phyloP scores from a whole-genome alignment of 768 basidiomycete genomes.

The Podaxis sp. region DNA sequence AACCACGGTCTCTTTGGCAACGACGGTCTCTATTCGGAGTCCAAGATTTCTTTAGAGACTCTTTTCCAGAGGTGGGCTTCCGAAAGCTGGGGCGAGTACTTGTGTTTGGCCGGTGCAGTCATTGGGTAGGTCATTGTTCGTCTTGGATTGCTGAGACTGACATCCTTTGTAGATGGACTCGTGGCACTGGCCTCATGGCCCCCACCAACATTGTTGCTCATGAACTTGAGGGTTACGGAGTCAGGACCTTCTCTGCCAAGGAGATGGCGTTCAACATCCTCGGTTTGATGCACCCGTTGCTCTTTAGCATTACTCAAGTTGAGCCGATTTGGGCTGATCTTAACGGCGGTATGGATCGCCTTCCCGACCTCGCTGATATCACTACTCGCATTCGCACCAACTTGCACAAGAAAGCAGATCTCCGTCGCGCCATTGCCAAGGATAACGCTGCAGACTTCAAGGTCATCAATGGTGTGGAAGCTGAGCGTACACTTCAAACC shows the following conservation, averaged over 20 bases:
- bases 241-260: conserved; percentile 98
- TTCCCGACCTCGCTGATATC: conserved; percentile 92
- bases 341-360: conserved; percentile 97
- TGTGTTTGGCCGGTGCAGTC: conserved; percentile 96
- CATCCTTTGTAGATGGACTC: conserved; percentile 74
- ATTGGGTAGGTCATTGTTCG: conserved; percentile 69
- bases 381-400: conserved; percentile 81
- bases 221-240: conserved; percentile 88
- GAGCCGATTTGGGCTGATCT: conserved; percentile 99
- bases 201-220: conserved; percentile 94
- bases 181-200: conserved; percentile 96
- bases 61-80: conserved; percentile 98
- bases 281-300: conserved; percentile 97
- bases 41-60: conserved; percentile 97
- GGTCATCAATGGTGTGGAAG: conserved; percentile 83
- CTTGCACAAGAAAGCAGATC: conserved; percentile 84
- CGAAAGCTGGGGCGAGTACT: conserved; percentile 98
- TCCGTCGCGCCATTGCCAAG: conserved; percentile 89
- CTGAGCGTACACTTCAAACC: conserved; percentile 90
- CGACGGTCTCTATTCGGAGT: conserved; percentile 97
- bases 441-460: conserved; percentile 98
- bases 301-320: conserved; percentile 99
- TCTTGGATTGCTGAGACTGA: conserved; percentile 10
- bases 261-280: conserved; percentile 99
- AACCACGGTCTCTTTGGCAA: conserved; percentile 98